Percentiles rank a stretch among this genome's conserved stretches.
phyloP scores from a whole-genome alignment of 2,329 filamentous ascomycete genomes.

The Arachnopeziza araneosa region DNA sequence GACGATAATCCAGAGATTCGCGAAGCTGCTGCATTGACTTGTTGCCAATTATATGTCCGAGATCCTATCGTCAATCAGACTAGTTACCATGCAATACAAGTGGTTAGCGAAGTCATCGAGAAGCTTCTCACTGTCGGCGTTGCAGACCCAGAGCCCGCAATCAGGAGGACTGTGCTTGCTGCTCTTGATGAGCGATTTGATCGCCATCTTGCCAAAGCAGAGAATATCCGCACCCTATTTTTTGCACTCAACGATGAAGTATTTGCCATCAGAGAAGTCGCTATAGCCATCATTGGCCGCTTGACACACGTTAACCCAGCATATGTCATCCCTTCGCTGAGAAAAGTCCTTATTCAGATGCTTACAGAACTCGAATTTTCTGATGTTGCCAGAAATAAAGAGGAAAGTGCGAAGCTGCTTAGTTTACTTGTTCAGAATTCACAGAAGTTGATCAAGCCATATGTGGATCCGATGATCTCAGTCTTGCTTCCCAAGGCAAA shows the following conservation, averaged over 20 bases:
- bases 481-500: slow-evolving; percentile 90
- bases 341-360: slow-evolving; percentile 93
- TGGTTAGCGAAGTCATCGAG: slow-evolving; percentile 96
- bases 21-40: slow-evolving; percentile 91
- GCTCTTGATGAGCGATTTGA: slow-evolving; percentile 94
- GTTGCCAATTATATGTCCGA: slow-evolving; percentile 93
- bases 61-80: slow-evolving; percentile 98
- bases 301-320: slow-evolving; percentile 88
- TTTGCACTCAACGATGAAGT: slow-evolving; percentile 93
- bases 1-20: slow-evolving; percentile 91
- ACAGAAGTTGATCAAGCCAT: slow-evolving; percentile 87
- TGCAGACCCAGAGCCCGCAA: slow-evolving; percentile 83
- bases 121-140: slow-evolving; percentile 92
- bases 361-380: slow-evolving; percentile 95
- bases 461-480: slow-evolving; percentile 93
- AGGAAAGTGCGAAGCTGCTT: slow-evolving; percentile 90
- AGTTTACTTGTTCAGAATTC: slow-evolving; percentile 91
- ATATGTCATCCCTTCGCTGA: slow-evolving; percentile 91
- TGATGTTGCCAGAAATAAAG: slow-evolving; percentile 88
- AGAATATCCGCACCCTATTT: slow-evolving; percentile 94
- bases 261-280: slow-evolving; percentile 87
- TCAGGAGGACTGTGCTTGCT: slow-evolving; percentile 79
- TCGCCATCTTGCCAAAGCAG: slow-evolving; percentile 90
- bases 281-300: slow-evolving; percentile 93
- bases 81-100: slow-evolving; percentile 92